A percentile compares a stretch with the other conserved stretches of the same genome.
phyloP scores from a whole-genome alignment of 2,329 filamentous ascomycete genomes.

The Talaromyces atroroseus region DNA sequence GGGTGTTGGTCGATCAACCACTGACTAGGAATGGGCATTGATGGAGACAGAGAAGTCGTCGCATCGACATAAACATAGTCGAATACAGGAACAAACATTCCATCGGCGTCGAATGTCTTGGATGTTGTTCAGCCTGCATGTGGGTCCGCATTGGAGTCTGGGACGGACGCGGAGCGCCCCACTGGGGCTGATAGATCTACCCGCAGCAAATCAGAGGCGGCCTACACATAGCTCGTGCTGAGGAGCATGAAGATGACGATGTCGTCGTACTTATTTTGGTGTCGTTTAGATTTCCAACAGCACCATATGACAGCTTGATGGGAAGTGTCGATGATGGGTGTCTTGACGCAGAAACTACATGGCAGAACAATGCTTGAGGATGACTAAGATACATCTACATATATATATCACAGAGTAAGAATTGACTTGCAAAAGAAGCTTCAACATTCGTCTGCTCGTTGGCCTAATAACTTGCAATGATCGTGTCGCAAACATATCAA shows the following conservation, averaged over 20 bases:
- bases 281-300: slow-evolving; percentile 30
- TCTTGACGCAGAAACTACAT: not conserved
- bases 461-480: not conserved
- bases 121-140: not conserved
- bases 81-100: too few species aligned
- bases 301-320: not conserved
- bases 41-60: not conserved
- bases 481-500: not conserved
- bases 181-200: not conserved
- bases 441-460: not conserved
- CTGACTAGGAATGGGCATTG: not conserved
- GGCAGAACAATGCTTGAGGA: not conserved
- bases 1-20: too few species aligned
- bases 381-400: not conserved
- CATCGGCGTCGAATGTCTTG: too few species aligned
- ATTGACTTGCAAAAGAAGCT: not conserved
- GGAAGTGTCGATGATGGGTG: not conserved
- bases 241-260: not conserved
- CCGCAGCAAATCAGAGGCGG: not conserved
- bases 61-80: not conserved
- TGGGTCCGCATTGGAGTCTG: not conserved
- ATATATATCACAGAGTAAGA: not conserved
- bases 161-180: not conserved
- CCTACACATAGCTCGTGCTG: not conserved
- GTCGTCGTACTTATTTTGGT: slow-evolving; percentile 35